Evolutionary conservation across 148 eudicot species (phyloP), one percentile per base, ranked within the genome.

Genomic region (Bassia scoparia): DNA sequence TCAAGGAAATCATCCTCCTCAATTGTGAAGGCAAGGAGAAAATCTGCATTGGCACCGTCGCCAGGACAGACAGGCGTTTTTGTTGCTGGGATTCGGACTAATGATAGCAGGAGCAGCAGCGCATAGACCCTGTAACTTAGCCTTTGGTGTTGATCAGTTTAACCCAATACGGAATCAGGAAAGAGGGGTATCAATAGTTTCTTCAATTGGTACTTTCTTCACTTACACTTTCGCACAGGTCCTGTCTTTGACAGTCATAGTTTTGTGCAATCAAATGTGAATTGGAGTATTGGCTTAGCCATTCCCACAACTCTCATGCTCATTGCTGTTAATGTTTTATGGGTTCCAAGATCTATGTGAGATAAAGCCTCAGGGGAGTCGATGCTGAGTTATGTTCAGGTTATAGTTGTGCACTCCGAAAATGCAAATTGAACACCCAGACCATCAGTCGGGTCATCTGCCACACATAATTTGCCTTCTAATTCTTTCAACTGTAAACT

Each of bases 181-280:
- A 93, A 90, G 62, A 84, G 81, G 71, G 95, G 97, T 18, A 86
- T 89, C 79, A 82, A 86, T 56, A 93, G 98, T 71, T 93, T 90
- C n/a, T 89, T 93, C 86, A 93, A 93, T 33, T 93, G 98, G 98
- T 93, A 93, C 80, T 90, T n/a, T 87, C 68, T 89, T 94, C 87
- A 94, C 93, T 17, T 72, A 83, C 64, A 89, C 98, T 0, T 89
- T 94, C 74, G 98, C 97, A 16, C 82, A 86, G 63, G 83, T 94
- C 84, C 77, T 94, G 30, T 88, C 95, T 1, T 73, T 94, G 58
- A 91, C 98, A 3, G 61, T 80, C 16, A 80, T 94, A 35, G 97
- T 94, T 12, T 94, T 73, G 84, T 91, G 66, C 97, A 94, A 71
- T 61, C 93, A 2, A 81, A 85, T 41, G 63, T 94, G 30, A 91